Base-by-base conservation (phyloP, 305 asterid genomes). In the Nicotiana rustica region DNA sequence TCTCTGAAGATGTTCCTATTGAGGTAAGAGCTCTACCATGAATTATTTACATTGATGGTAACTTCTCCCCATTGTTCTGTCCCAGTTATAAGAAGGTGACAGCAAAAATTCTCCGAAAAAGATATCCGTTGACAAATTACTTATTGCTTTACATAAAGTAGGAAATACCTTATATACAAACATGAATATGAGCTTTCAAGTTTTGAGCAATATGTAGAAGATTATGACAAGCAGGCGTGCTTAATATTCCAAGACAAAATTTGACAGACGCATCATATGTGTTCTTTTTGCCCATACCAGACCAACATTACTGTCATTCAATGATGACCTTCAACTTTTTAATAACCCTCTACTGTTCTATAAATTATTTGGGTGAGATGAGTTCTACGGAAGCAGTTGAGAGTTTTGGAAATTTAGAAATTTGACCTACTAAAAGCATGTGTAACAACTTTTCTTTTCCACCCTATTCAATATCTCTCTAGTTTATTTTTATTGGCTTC, bases 1-100 rank as follows among this genome's bases (percentile, higher is more conserved):
- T 95, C 17, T 90, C 95, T 14, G 97, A 93, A 80, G 98, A 95
- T 89, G 98, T 95, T 87, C 98, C 98, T 2, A 69, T 91, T 1
- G 98, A 95, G 98, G 98, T 95, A 86, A 86, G 78, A 79, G 18
- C 81, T 80, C 70, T 14, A 77, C 21, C 47, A 31, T 66, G 49
- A 47, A 71, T 47, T 67, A 67, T 15, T 35, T 35, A 33, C 12
- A 35, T 67, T 67, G 52, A 67, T 67, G 25, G 14, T 67, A 17
- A 35, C 52, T 38, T 67, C 21, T 4, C 25, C 49, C 75, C 52
- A 35, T 15, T 10, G 21, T 33, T 15, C 17, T 1, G 7, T 10
- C 70, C 70, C 2, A 13, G 2, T 65, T 44, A 44, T 73, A 47
- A 25, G 79, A 71, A 21, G 4, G 12, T 13, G 41, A 13, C 62